Evolutionary conservation across 2,329 filamentous ascomycete species (phyloP).

Genomic region (Aspergillus sp.): DNA sequence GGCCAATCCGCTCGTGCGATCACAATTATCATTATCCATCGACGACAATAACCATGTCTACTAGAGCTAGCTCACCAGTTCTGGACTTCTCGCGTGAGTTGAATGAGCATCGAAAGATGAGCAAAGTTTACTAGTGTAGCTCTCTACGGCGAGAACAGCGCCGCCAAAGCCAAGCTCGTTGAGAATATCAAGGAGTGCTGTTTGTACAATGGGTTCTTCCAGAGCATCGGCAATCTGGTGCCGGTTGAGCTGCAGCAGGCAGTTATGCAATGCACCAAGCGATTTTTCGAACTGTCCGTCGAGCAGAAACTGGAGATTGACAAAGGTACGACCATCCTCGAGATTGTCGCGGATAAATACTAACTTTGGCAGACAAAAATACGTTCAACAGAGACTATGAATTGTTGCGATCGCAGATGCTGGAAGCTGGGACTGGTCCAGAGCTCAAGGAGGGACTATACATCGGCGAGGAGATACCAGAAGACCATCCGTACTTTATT

Average conservation of each 20-base stretch:
- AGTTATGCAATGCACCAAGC: constrained; percentile 33
- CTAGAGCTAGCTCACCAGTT: constrained; percentile 23
- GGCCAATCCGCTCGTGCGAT: constrained; percentile 4
- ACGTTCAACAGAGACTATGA: constrained; percentile 41
- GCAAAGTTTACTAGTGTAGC: not conserved
- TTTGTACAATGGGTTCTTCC: constrained; percentile 38
- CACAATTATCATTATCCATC: constrained; percentile 9
- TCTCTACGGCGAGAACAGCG: constrained; percentile 23
- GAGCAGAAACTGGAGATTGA: constrained; percentile 37
- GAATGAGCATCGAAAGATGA: not conserved
- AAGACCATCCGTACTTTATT: constrained; percentile 32
- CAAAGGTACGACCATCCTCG: constrained; percentile 18
- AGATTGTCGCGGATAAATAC: not conserved
- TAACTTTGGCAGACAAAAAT: constrained; percentile 24
- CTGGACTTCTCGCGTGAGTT: constrained; percentile 22
- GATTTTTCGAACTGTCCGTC: constrained; percentile 35
- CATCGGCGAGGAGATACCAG: constrained; percentile 37
- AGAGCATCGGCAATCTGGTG: constrained; percentile 38
- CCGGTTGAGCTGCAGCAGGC: constrained; percentile 31
- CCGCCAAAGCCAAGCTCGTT: constrained; percentile 23
- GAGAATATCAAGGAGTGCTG: constrained; percentile 20
- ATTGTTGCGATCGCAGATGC: constrained; percentile 36
- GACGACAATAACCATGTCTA: constrained; percentile 14
- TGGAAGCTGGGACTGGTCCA: constrained; percentile 36
- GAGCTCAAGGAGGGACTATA: constrained; percentile 42